These are phyloP conservation scores for Zygoascus hellenicus DNA, from an alignment of 1,139 yeast species.

Conservation along the genomic window DNA sequence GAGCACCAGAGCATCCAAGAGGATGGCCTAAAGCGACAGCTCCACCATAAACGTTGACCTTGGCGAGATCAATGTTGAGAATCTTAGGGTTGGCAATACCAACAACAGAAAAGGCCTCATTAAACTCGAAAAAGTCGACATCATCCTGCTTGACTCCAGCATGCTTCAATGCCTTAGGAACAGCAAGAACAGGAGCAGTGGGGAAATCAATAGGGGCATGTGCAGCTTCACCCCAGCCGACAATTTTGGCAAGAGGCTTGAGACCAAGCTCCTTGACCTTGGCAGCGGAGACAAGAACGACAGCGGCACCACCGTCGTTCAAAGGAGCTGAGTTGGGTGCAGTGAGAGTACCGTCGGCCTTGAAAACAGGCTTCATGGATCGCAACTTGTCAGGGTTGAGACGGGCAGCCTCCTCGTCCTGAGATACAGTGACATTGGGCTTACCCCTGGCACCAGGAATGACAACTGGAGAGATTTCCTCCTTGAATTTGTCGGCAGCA, in stretches of 20 bases:
- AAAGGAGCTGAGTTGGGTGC: constrained; percentile 95
- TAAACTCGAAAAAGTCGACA: constrained; percentile 80
- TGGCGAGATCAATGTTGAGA: constrained; percentile 55
- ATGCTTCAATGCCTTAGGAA: constrained; percentile 91
- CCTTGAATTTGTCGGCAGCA: constrained; percentile 68
- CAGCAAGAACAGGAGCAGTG: constrained; percentile 87
- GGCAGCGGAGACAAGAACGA: constrained; percentile 73
- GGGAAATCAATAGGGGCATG: constrained; percentile 91
- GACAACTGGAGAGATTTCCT: constrained; percentile 80
- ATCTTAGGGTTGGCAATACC: constrained; percentile 86
- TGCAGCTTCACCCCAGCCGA: constrained; percentile 98
- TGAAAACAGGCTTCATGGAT: constrained; percentile 87
- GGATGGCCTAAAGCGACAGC: constrained; percentile 98
- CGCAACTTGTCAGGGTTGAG: constrained; percentile 70
- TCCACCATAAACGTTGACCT: constrained; percentile 94
- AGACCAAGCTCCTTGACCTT: constrained; percentile 79
- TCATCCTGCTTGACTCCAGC: constrained; percentile 60
- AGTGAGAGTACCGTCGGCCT: constrained; percentile 81
- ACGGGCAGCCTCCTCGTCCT: constrained; percentile 75
- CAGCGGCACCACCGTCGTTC: constrained; percentile 97
- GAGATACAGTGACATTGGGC: constrained; percentile 66
- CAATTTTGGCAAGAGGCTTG: constrained; percentile 79
- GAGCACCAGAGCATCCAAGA: constrained; percentile 95
- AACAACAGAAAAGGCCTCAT: constrained; percentile 95
- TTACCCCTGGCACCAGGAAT: constrained; percentile 90